Conservation (phyloP, 192 early-diverging fungal genomes). For the Coemansia sp. region DNA sequence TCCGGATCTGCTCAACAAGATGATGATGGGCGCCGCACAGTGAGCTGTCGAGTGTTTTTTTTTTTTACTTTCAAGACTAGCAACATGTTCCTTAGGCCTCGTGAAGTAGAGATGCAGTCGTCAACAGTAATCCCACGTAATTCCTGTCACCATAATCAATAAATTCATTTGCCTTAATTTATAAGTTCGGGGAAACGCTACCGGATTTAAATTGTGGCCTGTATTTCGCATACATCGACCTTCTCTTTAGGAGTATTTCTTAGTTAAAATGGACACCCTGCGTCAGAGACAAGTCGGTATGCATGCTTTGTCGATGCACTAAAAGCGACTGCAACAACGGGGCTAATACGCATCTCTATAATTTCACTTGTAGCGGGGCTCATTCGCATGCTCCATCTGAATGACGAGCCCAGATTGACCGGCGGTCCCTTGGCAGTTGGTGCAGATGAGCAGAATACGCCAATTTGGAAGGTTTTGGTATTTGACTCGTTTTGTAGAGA, state of each 20-base stretch:
- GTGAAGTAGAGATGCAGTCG: too few relatives aligned
- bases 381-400: conserved; percentile 83
- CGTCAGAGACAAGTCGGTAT: conserved; percentile 68
- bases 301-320: neutral
- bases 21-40: conserved; percentile 52
- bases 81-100: neutral
- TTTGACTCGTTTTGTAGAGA: conserved; percentile 93
- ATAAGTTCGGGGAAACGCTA: too few relatives aligned
- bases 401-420: conserved; percentile 56
- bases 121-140: too few relatives aligned
- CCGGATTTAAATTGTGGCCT: too few relatives aligned
- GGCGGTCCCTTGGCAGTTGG: conserved; percentile 19
- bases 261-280: conserved; percentile 37
- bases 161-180: neutral
- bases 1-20: conserved; percentile 56
- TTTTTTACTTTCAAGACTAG: too few relatives aligned
- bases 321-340: neutral
- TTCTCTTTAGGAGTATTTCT: neutral
- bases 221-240: too few relatives aligned
- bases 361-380: conserved; percentile 66
- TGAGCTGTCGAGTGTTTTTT: neutral
- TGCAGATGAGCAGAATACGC: conserved; percentile 24
- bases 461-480: conserved; percentile 96
- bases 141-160: too few relatives aligned
- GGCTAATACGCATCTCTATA: neutral